Percentiles rank a stretch among this genome's conserved stretches.
Conservation (phyloP, 352 stramenopile genomes). For the Pelagophyceae sp. region DNA sequence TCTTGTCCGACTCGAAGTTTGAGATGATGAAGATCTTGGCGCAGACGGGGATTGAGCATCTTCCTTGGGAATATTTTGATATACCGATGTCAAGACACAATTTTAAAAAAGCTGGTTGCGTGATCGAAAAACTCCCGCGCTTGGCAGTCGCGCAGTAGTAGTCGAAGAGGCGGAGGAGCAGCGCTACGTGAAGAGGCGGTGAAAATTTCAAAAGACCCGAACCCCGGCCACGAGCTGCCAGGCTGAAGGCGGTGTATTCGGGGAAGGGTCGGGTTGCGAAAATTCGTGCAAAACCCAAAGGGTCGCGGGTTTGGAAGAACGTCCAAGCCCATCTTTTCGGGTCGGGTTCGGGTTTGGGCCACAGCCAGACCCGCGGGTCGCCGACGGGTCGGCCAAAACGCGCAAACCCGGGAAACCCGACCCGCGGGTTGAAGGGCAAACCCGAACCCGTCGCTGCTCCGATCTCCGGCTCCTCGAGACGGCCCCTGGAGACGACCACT, state of each 20-base stretch:
- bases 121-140: constrained; percentile 5
- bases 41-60: constrained; percentile 16
- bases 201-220: constrained; percentile 9
- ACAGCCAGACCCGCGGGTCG: no score
- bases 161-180: constrained; percentile 15
- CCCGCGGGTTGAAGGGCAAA: no score
- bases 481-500: no score
- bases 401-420: no score
- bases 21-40: constrained; percentile 16
- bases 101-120: not conserved
- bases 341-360: not conserved
- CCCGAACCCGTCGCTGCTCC: no score
- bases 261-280: no score
- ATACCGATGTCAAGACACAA: constrained; percentile 14
- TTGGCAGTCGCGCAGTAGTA: constrained; percentile 20
- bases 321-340: not conserved
- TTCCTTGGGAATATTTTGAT: no score
- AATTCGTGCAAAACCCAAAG: no score
- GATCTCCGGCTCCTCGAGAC: no score
- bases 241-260: no score
- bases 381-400: no score
- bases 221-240: not conserved
- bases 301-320: not conserved
- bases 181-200: constrained; percentile 1
- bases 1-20: constrained; percentile 22